A percentile compares a stretch with the other conserved stretches of the same genome.
Evolutionary conservation across 768 basidiomycete species (phyloP).

Genomic region (Trametes meyenii): DNA sequence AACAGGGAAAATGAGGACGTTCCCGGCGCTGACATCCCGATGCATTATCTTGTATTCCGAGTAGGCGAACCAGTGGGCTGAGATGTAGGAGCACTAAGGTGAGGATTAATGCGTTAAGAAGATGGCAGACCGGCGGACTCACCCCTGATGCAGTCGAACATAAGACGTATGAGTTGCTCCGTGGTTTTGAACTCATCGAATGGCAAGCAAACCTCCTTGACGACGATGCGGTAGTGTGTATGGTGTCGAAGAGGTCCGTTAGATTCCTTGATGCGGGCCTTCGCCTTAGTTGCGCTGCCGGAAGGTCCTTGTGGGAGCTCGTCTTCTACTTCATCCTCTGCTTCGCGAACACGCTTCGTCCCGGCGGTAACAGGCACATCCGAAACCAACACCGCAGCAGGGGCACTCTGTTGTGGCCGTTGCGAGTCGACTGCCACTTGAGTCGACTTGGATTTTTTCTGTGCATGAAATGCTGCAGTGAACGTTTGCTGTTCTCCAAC

Average conservation of each 20-base stretch:
- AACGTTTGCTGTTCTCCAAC: background rate
- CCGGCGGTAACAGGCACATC: background rate
- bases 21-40: constrained; percentile 12
- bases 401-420: too few species aligned
- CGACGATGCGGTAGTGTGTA: constrained; percentile 17
- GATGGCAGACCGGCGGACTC: background rate
- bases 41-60: background rate
- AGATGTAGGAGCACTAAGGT: background rate
- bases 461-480: background rate
- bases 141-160: constrained; percentile 1
- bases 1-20: background rate
- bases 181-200: background rate
- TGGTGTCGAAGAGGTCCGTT: background rate
- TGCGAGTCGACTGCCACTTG: background rate
- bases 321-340: background rate
- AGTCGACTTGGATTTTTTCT: background rate
- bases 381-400: too few species aligned
- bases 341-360: background rate
- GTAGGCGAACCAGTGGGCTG: background rate
- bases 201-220: constrained; percentile 14
- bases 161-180: background rate
- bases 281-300: too few species aligned
- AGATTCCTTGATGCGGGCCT: background rate
- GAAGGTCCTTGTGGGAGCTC: background rate
- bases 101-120: background rate